Evolutionary conservation across 257 asterid species (phyloP), one percentile per base, ranked within the genome.

Genomic region (Solanum appendiculatum): DNA sequence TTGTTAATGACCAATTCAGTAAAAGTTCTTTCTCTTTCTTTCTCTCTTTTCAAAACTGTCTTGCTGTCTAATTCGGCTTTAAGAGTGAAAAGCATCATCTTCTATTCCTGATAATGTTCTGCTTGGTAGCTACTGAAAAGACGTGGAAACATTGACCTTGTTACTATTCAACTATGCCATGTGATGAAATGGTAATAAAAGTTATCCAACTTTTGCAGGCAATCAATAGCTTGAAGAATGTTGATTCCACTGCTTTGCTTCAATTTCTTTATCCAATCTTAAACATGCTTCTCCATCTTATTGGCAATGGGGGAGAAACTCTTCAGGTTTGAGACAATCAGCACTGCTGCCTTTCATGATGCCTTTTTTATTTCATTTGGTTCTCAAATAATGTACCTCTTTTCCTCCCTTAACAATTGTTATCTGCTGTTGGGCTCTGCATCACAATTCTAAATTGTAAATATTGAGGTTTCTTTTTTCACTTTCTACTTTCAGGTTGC

Each of bases 211-310:
- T 69, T 46, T 88, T 86, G 92, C 96, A 97, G 99, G 99, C 99
- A 82, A 97, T 97, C 84, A 97, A 97, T 91, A 97, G 99, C 91
- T 90, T 97, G 94, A 97, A 97, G 95, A 97, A 95, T 90, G 99
- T 96, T 87, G 99, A 97, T 92, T 97, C 99, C 42, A 94, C 98
- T 75, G 99, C 98, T 88, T 92, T 97, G 92, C 98, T 97, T 89
- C 99, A 97, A 93, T 97, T 97, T 94, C 99, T 97, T 87, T 98
- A 97, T 89, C 99, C 99, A 83, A 92, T 97, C 87, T 89, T 97
- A 87, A 97, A 96, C 94, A 97, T 97, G 99, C 99, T 97, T 91
- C 98, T 97, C 89, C 99, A 97, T 93, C 99, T 97, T 86, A 97
- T 97, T 85, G 98, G 99, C 90, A 96, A 96, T 85, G 99, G 99